phyloP scores from a whole-genome alignment of 768 basidiomycete species.

The Auriscalpium vulgare region DNA sequence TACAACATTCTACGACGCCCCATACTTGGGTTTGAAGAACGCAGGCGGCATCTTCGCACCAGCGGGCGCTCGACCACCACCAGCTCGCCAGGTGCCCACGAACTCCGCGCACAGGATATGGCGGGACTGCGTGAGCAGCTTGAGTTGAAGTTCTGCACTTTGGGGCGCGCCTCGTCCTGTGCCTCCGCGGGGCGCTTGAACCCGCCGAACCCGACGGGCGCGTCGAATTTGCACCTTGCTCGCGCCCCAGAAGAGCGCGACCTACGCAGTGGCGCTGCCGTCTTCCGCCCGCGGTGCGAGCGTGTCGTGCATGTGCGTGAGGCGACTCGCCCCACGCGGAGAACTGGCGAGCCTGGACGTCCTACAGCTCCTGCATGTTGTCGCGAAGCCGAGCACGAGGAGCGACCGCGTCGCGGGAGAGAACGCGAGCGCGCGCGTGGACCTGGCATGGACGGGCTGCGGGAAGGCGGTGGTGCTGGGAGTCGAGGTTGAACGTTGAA shows the following conservation, averaged over 20 bases:
- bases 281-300: constrained; percentile 37
- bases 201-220: constrained; percentile 25
- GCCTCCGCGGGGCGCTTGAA: constrained; percentile 31
- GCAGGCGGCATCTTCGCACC: constrained; percentile 79
- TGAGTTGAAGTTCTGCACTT: constrained; percentile 42
- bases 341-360: constrained; percentile 73
- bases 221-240: constrained; percentile 56
- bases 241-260: constrained; percentile 70
- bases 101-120: constrained; percentile 74
- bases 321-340: constrained; percentile 60
- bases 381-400: constrained; percentile 73
- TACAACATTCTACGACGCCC: constrained; percentile 39
- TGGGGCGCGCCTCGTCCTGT: constrained; percentile 19
- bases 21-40: constrained; percentile 85
- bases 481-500: too few relatives aligned
- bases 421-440: constrained; percentile 67
- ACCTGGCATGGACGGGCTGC: constrained; percentile 64
- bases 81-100: constrained; percentile 56
- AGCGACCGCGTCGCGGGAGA: constrained; percentile 53
- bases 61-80: constrained; percentile 89
- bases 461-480: constrained; percentile 74
- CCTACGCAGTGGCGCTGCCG: constrained; percentile 13
- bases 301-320: constrained; percentile 63
- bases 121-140: constrained; percentile 67
- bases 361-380: constrained; percentile 79